Evolutionary conservation across 805 yeast genomes (phyloP).

Genomic region (Metschnikowia drakensbergensis): DNA sequence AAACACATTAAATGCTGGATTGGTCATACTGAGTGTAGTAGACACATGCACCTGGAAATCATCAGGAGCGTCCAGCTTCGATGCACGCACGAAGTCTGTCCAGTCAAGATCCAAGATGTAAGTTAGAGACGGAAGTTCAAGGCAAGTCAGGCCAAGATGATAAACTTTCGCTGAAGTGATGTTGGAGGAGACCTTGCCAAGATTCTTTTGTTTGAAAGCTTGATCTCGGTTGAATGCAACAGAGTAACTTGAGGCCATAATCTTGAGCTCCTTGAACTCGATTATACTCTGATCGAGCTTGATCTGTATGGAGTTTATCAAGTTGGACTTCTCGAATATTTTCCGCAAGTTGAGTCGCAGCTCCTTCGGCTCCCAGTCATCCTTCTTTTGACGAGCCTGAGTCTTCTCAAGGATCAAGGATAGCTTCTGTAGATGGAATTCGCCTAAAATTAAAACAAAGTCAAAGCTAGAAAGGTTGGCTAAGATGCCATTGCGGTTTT

Average conservation of each 20-base stretch:
- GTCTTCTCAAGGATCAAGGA: constrained; percentile 6
- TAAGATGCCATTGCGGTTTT: background rate
- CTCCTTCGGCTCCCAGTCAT: background rate
- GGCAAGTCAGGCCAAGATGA: constrained; percentile 28
- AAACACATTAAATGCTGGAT: constrained; percentile 34
- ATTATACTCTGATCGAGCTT: constrained; percentile 18
- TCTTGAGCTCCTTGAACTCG: constrained; percentile 9
- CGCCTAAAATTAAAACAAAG: constrained; percentile 6
- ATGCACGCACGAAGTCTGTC: constrained; percentile 22
- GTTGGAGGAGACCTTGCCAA: constrained; percentile 19
- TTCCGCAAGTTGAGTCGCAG: constrained; percentile 2
- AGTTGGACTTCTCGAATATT: constrained; percentile 7
- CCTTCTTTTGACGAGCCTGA: background rate
- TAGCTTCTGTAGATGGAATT: constrained; percentile 11
- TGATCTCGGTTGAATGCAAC: constrained; percentile 11
- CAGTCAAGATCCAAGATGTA: constrained; percentile 21
- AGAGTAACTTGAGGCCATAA: constrained; percentile 15
- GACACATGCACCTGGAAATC: constrained; percentile 15
- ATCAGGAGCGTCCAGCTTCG: constrained; percentile 5
- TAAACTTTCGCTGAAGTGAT: constrained; percentile 27
- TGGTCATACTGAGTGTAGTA: constrained; percentile 26
- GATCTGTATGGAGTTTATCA: constrained; percentile 13
- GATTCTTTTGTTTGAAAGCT: constrained; percentile 13
- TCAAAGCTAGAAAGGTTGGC: constrained; percentile 10
- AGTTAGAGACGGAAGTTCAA: constrained; percentile 37